Percentiles rank a stretch among this genome's conserved stretches.
Conservation (phyloP, 2,329 filamentous ascomycete genomes). For the Microcyclospora tardicrescens region DNA sequence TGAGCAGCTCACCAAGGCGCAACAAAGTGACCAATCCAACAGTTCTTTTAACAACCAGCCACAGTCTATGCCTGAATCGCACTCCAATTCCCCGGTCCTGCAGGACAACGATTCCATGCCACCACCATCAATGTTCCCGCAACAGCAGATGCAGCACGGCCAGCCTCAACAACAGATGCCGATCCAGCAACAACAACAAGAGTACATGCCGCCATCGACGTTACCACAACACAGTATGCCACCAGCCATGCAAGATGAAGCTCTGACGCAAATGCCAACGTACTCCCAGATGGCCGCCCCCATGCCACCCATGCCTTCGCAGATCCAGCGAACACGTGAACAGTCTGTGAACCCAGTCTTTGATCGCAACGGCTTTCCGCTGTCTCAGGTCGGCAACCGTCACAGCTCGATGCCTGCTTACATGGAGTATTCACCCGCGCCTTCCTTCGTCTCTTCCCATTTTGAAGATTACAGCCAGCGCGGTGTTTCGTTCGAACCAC, state of each 20-base stretch:
- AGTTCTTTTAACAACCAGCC: slow-evolving; percentile 48
- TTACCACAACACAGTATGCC: slow-evolving; percentile 24
- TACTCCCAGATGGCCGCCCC: slow-evolving; percentile 51
- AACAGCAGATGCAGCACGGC: slow-evolving; percentile 28
- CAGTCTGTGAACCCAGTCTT: slow-evolving; percentile 66
- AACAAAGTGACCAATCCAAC: slow-evolving; percentile 86
- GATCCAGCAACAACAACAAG: slow-evolving; percentile 6
- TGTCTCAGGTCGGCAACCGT: slow-evolving; percentile 72
- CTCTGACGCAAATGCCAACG: slow-evolving; percentile 49
- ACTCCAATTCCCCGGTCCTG: slow-evolving; percentile 79
- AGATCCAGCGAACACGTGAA: slow-evolving; percentile 70
- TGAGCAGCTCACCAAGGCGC: slow-evolving; percentile 97
- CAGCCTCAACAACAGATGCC: slow-evolving; percentile 31
- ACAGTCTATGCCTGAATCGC: slow-evolving; percentile 46
- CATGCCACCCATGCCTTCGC: slow-evolving; percentile 58
- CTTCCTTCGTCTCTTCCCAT: slow-evolving; percentile 96
- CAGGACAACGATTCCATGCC: slow-evolving; percentile 89
- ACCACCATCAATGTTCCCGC: slow-evolving; percentile 69
- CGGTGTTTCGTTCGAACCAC: slow-evolving; percentile 88
- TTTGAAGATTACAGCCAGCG: slow-evolving; percentile 97
- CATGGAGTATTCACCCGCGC: slow-evolving; percentile 94
- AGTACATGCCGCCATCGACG: slow-evolving; percentile 14
- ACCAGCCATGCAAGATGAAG: slow-evolving; percentile 46
- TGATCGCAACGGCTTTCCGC: slow-evolving; percentile 80
- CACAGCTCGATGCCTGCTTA: slow-evolving; percentile 98